Conservation (phyloP, 2,329 filamentous ascomycete genomes). For the Davidsoniella eucalypti region DNA sequence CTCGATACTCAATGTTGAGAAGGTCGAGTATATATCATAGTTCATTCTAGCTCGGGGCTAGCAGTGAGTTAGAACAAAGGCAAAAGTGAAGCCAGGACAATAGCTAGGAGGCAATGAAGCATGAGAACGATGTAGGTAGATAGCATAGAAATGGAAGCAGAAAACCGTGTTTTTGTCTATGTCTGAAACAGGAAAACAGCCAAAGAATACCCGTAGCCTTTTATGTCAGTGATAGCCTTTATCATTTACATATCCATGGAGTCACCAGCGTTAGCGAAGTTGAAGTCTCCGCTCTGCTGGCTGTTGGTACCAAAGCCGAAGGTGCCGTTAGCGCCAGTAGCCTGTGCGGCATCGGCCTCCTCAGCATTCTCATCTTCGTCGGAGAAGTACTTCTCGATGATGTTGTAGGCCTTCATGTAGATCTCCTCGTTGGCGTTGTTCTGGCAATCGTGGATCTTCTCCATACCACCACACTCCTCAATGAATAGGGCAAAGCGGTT, state of each 20-base stretch:
- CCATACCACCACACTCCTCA: constrained; percentile 97
- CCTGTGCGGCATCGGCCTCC: constrained; percentile 51
- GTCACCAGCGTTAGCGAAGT: constrained; percentile 62
- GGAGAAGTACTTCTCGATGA: constrained; percentile 99
- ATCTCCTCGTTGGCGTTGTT: constrained; percentile 99
- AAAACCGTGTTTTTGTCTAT: no score
- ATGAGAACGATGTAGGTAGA: not conserved
- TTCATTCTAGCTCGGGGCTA: not conserved
- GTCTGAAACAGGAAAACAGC: no score
- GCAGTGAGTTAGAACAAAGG: not conserved
- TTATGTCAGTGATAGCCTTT: no score
- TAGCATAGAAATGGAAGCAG: not conserved
- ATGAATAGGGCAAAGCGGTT: constrained; percentile 98
- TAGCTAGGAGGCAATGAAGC: not conserved
- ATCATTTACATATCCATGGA: constrained; percentile 46
- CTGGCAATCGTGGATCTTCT: constrained; percentile 99
- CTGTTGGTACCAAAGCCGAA: constrained; percentile 63
- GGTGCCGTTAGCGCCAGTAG: constrained; percentile 50
- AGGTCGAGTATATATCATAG: no score
- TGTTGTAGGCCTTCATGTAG: constrained; percentile 99
- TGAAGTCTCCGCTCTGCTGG: constrained; percentile 68
- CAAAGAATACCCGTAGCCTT: no score
- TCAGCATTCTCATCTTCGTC: constrained; percentile 93
- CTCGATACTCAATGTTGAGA: no score
- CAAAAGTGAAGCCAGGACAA: not conserved